Evolutionary conservation across 345 rosid species (phyloP).

Genomic region (Syzygium grande): DNA sequence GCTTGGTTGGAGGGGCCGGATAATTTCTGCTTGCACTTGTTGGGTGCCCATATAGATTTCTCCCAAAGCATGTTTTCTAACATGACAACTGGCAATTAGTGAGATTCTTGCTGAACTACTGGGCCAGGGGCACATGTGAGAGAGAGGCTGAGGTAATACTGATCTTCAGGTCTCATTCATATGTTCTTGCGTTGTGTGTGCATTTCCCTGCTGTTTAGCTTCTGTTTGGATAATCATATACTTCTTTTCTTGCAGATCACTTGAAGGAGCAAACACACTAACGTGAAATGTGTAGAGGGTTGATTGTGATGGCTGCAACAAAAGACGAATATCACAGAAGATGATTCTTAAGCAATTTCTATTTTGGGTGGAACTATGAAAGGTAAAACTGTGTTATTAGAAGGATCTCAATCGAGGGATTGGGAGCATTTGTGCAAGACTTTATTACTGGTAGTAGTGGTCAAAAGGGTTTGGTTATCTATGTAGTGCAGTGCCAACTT

Average conservation of each 20-base stretch:
- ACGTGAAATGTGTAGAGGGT: neutral
- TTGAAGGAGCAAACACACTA: neutral
- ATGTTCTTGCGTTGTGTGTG: neutral
- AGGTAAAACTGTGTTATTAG: neutral
- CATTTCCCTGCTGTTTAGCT: neutral
- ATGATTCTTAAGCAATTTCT: neutral
- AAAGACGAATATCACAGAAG: neutral
- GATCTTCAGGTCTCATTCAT: neutral
- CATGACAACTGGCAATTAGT: neutral
- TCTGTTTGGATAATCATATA: conserved; percentile 1
- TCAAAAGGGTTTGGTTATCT: neutral
- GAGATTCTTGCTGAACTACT: neutral
- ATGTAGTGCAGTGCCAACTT: neutral
- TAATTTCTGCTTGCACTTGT: conserved; percentile 49
- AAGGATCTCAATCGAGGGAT: neutral
- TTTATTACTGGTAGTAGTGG: neutral
- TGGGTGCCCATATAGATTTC: conserved; percentile 49
- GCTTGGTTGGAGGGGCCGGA: conserved; percentile 94
- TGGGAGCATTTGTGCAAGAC: neutral
- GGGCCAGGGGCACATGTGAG: neutral
- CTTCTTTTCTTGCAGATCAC: neutral
- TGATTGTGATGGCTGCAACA: neutral
- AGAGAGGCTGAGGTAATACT: neutral
- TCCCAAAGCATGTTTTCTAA: neutral
- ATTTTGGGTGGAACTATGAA: neutral